Conservation (phyloP, 305 asterid species). For the Solanum hybrid region DNA sequence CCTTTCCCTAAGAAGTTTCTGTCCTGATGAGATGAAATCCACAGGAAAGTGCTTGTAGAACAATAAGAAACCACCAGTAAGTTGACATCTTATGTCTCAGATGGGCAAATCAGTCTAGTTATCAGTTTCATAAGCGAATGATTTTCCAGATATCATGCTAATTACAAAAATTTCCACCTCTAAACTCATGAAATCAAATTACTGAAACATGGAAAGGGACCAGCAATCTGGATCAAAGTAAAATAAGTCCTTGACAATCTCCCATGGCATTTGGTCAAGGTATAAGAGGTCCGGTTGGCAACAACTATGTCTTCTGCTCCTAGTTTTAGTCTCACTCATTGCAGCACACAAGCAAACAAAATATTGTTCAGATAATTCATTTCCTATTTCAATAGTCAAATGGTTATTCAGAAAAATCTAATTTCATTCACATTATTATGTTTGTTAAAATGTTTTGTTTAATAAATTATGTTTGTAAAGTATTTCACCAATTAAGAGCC, state of each 20-base stretch:
- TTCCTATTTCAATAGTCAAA: neutral
- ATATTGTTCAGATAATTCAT: neutral
- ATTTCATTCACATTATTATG: neutral
- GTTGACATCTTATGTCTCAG: neutral
- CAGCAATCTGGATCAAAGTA: neutral
- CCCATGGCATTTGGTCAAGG: neutral
- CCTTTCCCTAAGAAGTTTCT: neutral
- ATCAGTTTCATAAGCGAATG: neutral
- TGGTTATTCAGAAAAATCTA: neutral
- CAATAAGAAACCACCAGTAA: neutral
- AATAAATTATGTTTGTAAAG: neutral
- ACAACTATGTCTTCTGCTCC: neutral
- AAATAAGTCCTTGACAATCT: neutral
- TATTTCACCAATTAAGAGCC: neutral
- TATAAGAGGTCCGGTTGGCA: neutral
- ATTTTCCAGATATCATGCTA: neutral
- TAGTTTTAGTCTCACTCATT: neutral
- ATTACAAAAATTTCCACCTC: neutral
- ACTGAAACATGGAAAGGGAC: neutral
- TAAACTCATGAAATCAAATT: neutral
- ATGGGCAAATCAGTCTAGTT: neutral
- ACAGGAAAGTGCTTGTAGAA: neutral
- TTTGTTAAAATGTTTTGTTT: neutral
- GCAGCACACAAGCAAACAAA: neutral
- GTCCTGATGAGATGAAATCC: neutral